Conservation (phyloP, 1,139 yeast genomes). For the Diutina neorugosa region DNA sequence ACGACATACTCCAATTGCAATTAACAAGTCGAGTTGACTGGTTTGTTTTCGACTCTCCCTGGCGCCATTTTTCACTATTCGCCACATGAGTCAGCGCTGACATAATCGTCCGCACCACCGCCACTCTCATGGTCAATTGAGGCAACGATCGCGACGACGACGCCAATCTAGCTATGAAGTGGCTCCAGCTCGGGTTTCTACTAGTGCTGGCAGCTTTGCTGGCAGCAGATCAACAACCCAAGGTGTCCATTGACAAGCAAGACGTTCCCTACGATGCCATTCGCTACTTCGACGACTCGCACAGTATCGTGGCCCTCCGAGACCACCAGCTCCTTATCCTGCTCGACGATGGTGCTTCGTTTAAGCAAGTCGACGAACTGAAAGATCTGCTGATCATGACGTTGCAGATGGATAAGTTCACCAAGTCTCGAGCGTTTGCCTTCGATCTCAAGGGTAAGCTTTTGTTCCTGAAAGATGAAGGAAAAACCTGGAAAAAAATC, state of each 20-base stretch:
- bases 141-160: neutral
- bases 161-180: neutral
- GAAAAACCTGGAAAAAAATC: constrained; percentile 43
- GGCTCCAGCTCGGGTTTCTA: neutral
- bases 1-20: too few relatives aligned
- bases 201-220: neutral
- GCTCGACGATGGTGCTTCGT: constrained; percentile 45
- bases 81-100: neutral
- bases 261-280: constrained; percentile 6
- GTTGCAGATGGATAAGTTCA: constrained; percentile 33
- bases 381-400: constrained; percentile 13
- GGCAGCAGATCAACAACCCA: neutral
- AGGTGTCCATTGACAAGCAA: neutral
- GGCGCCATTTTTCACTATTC: neutral
- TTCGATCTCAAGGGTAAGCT: constrained; percentile 27
- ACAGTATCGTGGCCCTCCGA: constrained; percentile 29
- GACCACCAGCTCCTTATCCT: constrained; percentile 27
- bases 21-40: too few relatives aligned
- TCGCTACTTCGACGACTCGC: constrained; percentile 45
- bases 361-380: constrained; percentile 27
- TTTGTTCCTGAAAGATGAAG: constrained; percentile 44
- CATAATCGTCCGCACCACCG: neutral
- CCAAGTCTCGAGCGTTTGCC: constrained; percentile 40
- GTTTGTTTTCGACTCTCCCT: neutral
- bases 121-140: neutral